Conservation (phyloP, 129 eudicot species). For the Daucus carota region DH1_v3.0 NC_030381.2:52549501-52550000, state of each 20-base stretch:
- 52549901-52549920: constrained; percentile 97
- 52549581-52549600: constrained; percentile 67
- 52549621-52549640: too few relatives aligned
- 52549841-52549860: constrained; percentile 47
- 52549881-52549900: constrained; percentile 96
- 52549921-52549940: constrained; percentile 76
- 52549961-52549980: neutral
- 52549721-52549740: neutral
- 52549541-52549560: constrained; percentile 72
- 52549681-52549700: neutral
- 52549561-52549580: constrained; percentile 80
- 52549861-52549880: constrained; percentile 85
- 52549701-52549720: neutral
- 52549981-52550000: neutral
- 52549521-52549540: neutral
- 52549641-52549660: neutral
- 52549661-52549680: neutral
- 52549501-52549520: neutral
- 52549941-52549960: neutral
- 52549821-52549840: neutral
- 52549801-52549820: neutral
- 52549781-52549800: neutral
- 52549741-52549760: neutral
- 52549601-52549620: constrained; percentile 91
- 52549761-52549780: neutral